phyloP scores from a whole-genome alignment of 116 monocot genomes.

The Papilionanthe hybrid region DNA sequence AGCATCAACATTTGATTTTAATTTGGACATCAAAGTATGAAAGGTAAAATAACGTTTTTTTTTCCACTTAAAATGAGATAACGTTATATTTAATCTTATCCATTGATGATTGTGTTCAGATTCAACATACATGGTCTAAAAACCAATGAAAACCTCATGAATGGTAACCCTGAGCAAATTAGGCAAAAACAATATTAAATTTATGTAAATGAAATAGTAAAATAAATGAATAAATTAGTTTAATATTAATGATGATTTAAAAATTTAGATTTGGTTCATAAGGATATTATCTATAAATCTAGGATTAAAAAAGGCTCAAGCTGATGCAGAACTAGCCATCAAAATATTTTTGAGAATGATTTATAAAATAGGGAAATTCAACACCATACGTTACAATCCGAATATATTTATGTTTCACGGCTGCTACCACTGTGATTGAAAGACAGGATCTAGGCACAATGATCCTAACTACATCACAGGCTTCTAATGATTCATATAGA shows the following conservation, averaged over 20 bases:
- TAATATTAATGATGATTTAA: neutral
- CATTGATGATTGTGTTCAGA: too few species aligned
- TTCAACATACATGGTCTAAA: too few species aligned
- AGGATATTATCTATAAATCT: neutral
- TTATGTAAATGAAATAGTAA: too few species aligned
- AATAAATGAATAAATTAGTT: too few species aligned
- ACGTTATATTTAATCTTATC: too few species aligned
- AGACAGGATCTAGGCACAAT: neutral
- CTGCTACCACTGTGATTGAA: neutral
- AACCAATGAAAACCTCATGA: too few species aligned
- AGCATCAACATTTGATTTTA: too few species aligned
- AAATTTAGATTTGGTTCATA: neutral
- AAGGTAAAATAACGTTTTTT: too few species aligned
- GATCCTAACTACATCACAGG: slow-evolving; percentile 1
- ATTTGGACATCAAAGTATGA: too few species aligned
- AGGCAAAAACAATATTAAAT: too few species aligned
- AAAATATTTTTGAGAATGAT: neutral
- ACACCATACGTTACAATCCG: neutral
- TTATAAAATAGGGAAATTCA: neutral
- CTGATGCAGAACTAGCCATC: neutral
- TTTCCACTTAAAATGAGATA: too few species aligned
- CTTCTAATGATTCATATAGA: neutral
- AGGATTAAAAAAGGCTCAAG: neutral
- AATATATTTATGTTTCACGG: neutral
- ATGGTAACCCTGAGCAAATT: too few species aligned